Percentiles rank a stretch among this genome's conserved stretches.
phyloP scores from a whole-genome alignment of 805 yeast species.

The fission yeast (Schizosaccharomyces pombe) region DNA sequence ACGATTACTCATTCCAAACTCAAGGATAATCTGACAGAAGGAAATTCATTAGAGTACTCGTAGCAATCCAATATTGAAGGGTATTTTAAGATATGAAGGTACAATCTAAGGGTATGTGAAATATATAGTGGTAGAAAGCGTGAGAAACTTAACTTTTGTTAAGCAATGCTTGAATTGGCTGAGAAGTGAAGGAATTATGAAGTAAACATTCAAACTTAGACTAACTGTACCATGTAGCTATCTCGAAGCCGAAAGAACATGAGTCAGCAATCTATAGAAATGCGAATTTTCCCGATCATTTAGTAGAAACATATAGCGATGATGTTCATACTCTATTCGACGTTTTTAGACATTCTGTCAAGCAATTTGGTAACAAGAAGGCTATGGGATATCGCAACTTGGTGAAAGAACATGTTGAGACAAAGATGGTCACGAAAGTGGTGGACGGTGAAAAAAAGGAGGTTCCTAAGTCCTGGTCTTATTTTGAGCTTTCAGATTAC shows the following conservation, averaged over 20 bases:
- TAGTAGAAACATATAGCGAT: constrained; percentile 24
- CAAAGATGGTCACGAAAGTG: constrained; percentile 45
- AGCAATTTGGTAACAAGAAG: constrained; percentile 27
- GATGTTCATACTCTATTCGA: constrained; percentile 50
- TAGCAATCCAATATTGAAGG: no score
- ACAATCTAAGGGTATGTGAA: no score
- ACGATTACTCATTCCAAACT: no score
- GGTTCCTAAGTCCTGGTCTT: constrained; percentile 72
- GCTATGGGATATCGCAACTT: constrained; percentile 64
- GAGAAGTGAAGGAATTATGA: no score
- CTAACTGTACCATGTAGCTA: constrained; percentile 23
- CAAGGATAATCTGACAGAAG: no score
- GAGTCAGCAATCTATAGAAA: constrained; percentile 16
- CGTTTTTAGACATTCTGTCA: constrained; percentile 36
- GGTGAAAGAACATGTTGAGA: constrained; percentile 50
- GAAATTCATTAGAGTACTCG: no score
- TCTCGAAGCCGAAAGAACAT: constrained; percentile 43
- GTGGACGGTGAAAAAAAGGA: constrained; percentile 52
- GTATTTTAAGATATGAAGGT: no score
- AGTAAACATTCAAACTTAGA: no score
- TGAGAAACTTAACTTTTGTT: no score
- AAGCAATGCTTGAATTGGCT: no score
- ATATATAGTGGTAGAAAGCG: no score
- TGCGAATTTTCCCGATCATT: constrained; percentile 7
- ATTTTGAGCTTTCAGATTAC: constrained; percentile 57